Evolutionary conservation across 768 basidiomycete species (phyloP).

Genomic region (Clavulina sp.): DNA sequence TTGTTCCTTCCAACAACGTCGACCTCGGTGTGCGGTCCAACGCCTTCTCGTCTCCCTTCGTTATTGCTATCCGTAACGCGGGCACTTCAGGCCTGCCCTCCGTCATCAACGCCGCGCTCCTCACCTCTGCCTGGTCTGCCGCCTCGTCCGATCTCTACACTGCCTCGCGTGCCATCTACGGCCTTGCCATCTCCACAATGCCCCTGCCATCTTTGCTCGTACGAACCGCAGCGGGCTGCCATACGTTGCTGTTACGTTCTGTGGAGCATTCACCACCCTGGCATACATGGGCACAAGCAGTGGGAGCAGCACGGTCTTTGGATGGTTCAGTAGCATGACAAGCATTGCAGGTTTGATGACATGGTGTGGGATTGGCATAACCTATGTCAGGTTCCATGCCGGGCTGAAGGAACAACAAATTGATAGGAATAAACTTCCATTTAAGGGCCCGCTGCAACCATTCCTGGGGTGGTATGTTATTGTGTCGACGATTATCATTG

Average conservation of each 20-base stretch:
- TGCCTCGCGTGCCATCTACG: slow-evolving; percentile 53
- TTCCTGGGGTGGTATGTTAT: slow-evolving; percentile 21
- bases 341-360: slow-evolving; percentile 42
- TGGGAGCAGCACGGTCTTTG: slow-evolving; percentile 44
- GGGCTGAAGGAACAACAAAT: slow-evolving; percentile 69
- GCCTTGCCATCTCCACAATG: slow-evolving; percentile 62
- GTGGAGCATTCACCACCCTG: slow-evolving; percentile 45
- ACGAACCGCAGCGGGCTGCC: slow-evolving; percentile 65
- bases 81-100: slow-evolving; percentile 79
- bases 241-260: slow-evolving; percentile 46
- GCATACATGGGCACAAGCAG: slow-evolving; percentile 65
- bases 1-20: slow-evolving; percentile 54
- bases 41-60: slow-evolving; percentile 71
- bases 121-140: slow-evolving; percentile 88
- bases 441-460: slow-evolving; percentile 38
- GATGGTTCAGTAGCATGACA: slow-evolving; percentile 52
- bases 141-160: slow-evolving; percentile 82
- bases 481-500: slow-evolving; percentile 18
- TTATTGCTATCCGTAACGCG: slow-evolving; percentile 69
- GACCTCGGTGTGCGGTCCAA: slow-evolving; percentile 35
- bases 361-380: slow-evolving; percentile 63
- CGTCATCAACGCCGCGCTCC: slow-evolving; percentile 40
- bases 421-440: slow-evolving; percentile 55
- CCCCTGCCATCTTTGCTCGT: slow-evolving; percentile 58
- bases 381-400: slow-evolving; percentile 69